Evolutionary conservation across 2,329 filamentous ascomycete species (phyloP), one percentile per base, ranked within the genome.

Genomic region (Aspergillus caelatus): DNA sequence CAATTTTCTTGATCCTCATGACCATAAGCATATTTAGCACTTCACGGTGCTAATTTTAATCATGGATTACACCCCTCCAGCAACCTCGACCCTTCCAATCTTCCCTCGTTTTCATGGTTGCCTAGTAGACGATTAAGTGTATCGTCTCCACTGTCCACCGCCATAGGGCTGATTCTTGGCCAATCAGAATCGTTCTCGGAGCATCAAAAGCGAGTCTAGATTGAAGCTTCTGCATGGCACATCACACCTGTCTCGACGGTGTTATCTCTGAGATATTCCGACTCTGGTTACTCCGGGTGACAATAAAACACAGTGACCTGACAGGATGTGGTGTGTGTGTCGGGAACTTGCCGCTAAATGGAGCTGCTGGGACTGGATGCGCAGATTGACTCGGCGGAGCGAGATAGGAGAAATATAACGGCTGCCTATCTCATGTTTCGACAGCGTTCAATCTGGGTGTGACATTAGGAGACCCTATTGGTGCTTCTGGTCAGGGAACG

Each of bases 221-320:
- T 39, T 11, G 30, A 39, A 39, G 21, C 32, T 55, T 55, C 52
- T 55, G 52, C 52, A 55, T 32, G 6, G 52, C 52, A 55, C 21
- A 39, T 55, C 52, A 55, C 52, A 55, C 10, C 12, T 8, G 8
- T n/a, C 10, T 12, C 48, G 7, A 30, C 16, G 10, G 3, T 21
- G 14, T 4, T n/a, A 7, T 32, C 0, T 21, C 6, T 53, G 26
- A 53, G 48, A 53, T 32, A 19, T 6, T 16, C 48, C 16, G 16
- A 9, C 5, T 45, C 14, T 30, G 4, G 26, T 30, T 30, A 14
- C 46, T 0, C 26, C 14, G 1, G 8, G 8, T 16, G 19, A 23
- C 16, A 11, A 46, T 7, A 14, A 23, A 11, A 14, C 14, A 16
- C 21, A 3, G 21, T 26, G n/a, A 16, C 45, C 45, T 6, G 6